A percentile compares a stretch with the other conserved stretches of the same genome.
phyloP scores from a whole-genome alignment of 2,329 filamentous ascomycete species.

The Alternaria metachromatica region DNA sequence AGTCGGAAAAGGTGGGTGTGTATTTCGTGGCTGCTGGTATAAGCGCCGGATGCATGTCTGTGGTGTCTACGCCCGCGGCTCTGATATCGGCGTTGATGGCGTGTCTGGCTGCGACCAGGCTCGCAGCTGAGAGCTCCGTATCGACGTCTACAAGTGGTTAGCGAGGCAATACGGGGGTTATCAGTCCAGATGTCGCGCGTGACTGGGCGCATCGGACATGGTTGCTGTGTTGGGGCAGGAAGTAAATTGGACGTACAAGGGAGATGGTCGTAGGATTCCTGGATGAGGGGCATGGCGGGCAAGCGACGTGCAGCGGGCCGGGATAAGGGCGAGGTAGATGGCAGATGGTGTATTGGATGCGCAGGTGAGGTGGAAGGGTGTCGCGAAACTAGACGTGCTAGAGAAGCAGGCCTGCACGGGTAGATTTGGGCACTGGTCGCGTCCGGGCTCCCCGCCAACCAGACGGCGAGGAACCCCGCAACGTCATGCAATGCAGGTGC shows the following conservation, averaged over 20 bases:
- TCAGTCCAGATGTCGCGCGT: neutral
- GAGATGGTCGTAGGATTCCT: constrained; percentile 77
- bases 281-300: constrained; percentile 68
- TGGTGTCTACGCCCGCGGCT: constrained; percentile 51
- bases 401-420: constrained; percentile 2
- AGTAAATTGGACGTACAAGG: constrained; percentile 66
- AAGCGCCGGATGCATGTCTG: constrained; percentile 65
- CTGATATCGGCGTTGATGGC: constrained; percentile 70
- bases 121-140: constrained; percentile 66
- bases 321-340: constrained; percentile 1
- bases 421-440: constrained; percentile 19
- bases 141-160: constrained; percentile 74
- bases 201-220: constrained; percentile 59
- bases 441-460: constrained; percentile 16
- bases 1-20: constrained; percentile 65
- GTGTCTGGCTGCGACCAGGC: constrained; percentile 70
- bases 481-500: constrained; percentile 22
- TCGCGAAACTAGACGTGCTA: constrained; percentile 5
- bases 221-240: constrained; percentile 54
- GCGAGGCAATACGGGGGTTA: neutral
- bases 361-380: constrained; percentile 8
- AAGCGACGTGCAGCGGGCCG: constrained; percentile 9
- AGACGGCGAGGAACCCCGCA: constrained; percentile 10
- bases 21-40: constrained; percentile 55
- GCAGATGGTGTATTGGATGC: constrained; percentile 20